Conservation (phyloP, 441 rosid species). For the Croton laevigatus region DNA sequence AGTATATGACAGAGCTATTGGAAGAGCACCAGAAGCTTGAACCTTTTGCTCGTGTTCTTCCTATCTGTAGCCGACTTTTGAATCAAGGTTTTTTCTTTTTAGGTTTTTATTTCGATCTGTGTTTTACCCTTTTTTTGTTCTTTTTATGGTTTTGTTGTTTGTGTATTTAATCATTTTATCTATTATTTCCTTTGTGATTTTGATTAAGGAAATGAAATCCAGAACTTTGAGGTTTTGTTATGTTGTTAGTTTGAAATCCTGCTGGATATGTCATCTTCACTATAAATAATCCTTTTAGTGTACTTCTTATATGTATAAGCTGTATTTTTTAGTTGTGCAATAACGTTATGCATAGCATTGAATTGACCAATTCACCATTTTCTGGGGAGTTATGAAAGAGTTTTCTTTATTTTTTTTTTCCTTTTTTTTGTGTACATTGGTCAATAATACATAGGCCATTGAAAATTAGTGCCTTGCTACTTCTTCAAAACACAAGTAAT, state of each 20-base stretch:
- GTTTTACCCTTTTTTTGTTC: not conserved
- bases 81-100: constrained; percentile 67
- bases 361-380: not conserved
- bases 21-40: constrained; percentile 90
- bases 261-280: not conserved
- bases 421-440: not conserved
- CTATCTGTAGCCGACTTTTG: constrained; percentile 76
- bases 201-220: not conserved
- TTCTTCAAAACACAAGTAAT: constrained; percentile 5
- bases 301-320: not conserved
- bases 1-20: constrained; percentile 71
- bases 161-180: not conserved
- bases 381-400: not conserved
- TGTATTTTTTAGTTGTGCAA: not conserved
- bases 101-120: constrained; percentile 10
- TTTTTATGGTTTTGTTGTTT: not conserved
- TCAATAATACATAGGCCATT: not conserved
- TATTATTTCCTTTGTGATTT: not conserved
- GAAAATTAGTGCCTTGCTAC: not conserved
- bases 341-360: not conserved
- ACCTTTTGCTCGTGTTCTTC: constrained; percentile 85
- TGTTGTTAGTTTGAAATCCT: not conserved
- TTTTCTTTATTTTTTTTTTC: not conserved
- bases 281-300: not conserved
- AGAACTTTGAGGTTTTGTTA: not conserved